Evolutionary conservation across 148 eudicot species (phyloP), one percentile per base, ranked within the genome.

Genomic region (Fallopia convolvulus): DNA sequence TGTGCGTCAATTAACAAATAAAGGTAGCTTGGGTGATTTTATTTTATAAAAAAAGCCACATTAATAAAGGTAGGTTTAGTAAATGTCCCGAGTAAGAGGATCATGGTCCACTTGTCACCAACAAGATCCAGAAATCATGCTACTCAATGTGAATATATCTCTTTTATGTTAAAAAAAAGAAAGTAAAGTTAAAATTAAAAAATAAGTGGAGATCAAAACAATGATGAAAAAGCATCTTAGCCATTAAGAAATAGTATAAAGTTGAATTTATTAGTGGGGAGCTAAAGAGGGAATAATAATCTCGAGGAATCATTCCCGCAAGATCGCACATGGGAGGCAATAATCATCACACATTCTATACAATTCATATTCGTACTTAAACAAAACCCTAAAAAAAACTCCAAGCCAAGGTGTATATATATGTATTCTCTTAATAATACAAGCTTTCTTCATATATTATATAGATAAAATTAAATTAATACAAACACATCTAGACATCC

Each of bases 401-500:
- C 39, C 68, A 61, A 61, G 68, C 68, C 68, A 61, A 61, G 26
- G 36, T 26, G 68, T 61, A 61, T 61, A 61, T 55, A 26, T 55
- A 55, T 26, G 68, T 56, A 56, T 61, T 61, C 68, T 23, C 68
- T 61, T 61, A 61, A 61, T 61, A 61, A 61, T 61, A 61, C 68
- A 61, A 23, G 33, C 6, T 61, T 61, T 61, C 36, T 8, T 26
- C 61, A 55, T 55, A 55, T 44, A 8, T 44, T 44, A 50, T 44
- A 50, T 14, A 50, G 5, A 13, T 13, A 61, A 60, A 61, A 61
- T 61, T 61, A 26, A 61, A 61, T 21, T 30, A 32, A 61, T 61
- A 61, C 68, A 61, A 61, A 61, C 68, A 61, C 68, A 61, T 61
- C 68, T 61, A 61, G 68, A 61, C 68, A 61, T 61, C 68, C 36